phyloP scores from a whole-genome alignment of 1,284 basidiomycete species.

The Cerrena zonata region DNA sequence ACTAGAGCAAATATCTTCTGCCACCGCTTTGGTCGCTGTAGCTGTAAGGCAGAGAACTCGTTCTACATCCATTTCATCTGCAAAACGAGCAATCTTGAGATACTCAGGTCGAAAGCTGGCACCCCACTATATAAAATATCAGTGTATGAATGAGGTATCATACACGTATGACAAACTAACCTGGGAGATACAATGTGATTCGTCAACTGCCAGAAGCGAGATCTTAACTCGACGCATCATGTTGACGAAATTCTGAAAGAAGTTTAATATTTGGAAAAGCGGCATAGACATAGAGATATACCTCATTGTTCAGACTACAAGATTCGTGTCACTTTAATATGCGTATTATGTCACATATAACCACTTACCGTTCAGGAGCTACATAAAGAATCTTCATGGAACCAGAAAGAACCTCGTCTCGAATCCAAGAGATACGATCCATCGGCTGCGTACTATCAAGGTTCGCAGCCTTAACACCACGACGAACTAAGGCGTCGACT shows the following conservation, averaged over 20 bases:
- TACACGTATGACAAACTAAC: slow-evolving; percentile 1
- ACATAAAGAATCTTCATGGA: slow-evolving; percentile 71
- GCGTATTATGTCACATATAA: neutral
- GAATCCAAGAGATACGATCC: slow-evolving; percentile 53
- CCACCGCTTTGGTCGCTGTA: slow-evolving; percentile 61
- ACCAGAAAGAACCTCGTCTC: slow-evolving; percentile 39
- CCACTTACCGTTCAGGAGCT: slow-evolving; percentile 77
- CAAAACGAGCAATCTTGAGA: slow-evolving; percentile 54
- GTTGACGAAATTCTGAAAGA: slow-evolving; percentile 62
- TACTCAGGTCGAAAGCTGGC: slow-evolving; percentile 52
- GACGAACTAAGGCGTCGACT: slow-evolving; percentile 67
- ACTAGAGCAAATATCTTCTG: slow-evolving; percentile 57
- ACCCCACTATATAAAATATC: slow-evolving; percentile 38
- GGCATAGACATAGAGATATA: slow-evolving; percentile 3
- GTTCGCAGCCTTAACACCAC: slow-evolving; percentile 60
- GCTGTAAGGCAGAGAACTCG: slow-evolving; percentile 74
- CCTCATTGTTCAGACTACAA: slow-evolving; percentile 43
- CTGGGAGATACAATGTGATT: slow-evolving; percentile 86
- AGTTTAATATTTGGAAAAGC: slow-evolving; percentile 13
- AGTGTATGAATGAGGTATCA: neutral
- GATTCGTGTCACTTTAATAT: slow-evolving; percentile 10
- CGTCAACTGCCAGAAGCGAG: slow-evolving; percentile 85
- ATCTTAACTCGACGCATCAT: slow-evolving; percentile 51
- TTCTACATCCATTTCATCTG: slow-evolving; percentile 53
- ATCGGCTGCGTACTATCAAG: slow-evolving; percentile 61